These are phyloP conservation scores for Alternaria dauci DNA, from an alignment of 2,329 filamentous ascomycete species.

Conservation along the genomic window DNA sequence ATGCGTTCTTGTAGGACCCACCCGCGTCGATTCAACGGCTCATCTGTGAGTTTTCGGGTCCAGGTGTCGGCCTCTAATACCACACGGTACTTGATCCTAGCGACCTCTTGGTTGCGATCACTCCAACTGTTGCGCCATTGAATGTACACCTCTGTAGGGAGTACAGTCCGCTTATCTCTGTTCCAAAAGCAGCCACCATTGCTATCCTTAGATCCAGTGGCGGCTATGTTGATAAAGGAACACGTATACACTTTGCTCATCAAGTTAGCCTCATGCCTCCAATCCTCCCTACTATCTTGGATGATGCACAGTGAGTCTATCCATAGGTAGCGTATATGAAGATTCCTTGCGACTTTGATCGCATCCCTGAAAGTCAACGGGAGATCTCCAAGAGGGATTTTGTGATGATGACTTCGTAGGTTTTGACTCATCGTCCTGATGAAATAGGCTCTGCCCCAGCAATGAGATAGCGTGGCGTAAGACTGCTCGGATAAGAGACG, in stretches of 20 bases:
- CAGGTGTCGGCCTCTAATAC: neutral
- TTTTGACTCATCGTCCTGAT: neutral
- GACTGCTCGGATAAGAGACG: neutral
- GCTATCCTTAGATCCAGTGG: neutral
- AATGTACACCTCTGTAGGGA: neutral
- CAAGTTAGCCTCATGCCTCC: neutral
- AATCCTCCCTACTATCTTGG: neutral
- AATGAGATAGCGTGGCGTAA: conserved; percentile 5
- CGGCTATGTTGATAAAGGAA: conserved; percentile 8
- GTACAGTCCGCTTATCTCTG: neutral
- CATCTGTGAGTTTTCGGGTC: neutral
- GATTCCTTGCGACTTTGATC: neutral
- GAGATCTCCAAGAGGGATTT: neutral
- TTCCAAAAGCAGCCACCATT: conserved; percentile 6
- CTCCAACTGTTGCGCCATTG: neutral
- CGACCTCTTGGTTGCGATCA: neutral
- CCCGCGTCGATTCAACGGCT: conserved; percentile 10
- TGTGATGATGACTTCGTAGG: neutral
- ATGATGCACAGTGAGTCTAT: conserved; percentile 14
- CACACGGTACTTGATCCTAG: neutral
- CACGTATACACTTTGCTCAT: conserved; percentile 6
- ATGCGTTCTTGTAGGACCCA: conserved; percentile 26
- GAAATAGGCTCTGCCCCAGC: neutral
- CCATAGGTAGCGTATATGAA: conserved; percentile 5
- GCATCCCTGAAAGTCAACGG: conserved; percentile 1